These are phyloP conservation scores for Sporothrix humicola DNA, from an alignment of 2,329 filamentous ascomycete genomes.

Conservation along the genomic window DNA sequence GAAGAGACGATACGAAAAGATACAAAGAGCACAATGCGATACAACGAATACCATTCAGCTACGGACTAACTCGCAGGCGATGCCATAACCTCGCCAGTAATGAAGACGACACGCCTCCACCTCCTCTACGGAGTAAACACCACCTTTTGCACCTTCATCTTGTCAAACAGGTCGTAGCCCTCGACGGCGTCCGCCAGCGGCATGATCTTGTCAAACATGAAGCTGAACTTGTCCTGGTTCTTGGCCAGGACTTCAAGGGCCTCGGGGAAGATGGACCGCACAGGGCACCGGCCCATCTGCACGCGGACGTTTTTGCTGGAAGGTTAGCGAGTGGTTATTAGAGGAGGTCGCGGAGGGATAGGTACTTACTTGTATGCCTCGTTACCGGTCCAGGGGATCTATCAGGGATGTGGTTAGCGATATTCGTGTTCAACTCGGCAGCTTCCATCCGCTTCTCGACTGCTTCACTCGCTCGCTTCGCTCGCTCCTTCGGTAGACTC, in stretches of 20 bases:
- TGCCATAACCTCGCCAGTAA: too few relatives aligned
- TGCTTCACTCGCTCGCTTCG: neutral
- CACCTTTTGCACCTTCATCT: constrained; percentile 76
- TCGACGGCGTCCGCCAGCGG: constrained; percentile 68
- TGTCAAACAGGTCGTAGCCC: constrained; percentile 74
- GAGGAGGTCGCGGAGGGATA: neutral
- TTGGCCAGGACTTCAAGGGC: constrained; percentile 68
- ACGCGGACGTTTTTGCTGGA: constrained; percentile 71
- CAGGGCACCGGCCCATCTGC: constrained; percentile 79
- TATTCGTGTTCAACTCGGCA: too few relatives aligned
- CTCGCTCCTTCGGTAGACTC: neutral
- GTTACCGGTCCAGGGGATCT: constrained; percentile 70
- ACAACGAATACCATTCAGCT: too few relatives aligned
- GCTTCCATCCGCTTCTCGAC: neutral
- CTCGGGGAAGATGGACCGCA: constrained; percentile 70
- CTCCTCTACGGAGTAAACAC: constrained; percentile 62
- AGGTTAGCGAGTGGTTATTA: neutral
- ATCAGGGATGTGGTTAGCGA: neutral
- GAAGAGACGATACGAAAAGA: neutral
- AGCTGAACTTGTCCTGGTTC: constrained; percentile 70
- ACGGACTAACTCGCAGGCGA: too few relatives aligned
- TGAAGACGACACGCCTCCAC: neutral
- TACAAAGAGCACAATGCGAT: neutral
- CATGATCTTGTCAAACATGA: constrained; percentile 80
- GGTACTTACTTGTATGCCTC: constrained; percentile 62